These are phyloP conservation scores for Leavenworthia alabamica DNA, from an alignment of 345 rosid species.

Conservation along the genomic window DNA sequence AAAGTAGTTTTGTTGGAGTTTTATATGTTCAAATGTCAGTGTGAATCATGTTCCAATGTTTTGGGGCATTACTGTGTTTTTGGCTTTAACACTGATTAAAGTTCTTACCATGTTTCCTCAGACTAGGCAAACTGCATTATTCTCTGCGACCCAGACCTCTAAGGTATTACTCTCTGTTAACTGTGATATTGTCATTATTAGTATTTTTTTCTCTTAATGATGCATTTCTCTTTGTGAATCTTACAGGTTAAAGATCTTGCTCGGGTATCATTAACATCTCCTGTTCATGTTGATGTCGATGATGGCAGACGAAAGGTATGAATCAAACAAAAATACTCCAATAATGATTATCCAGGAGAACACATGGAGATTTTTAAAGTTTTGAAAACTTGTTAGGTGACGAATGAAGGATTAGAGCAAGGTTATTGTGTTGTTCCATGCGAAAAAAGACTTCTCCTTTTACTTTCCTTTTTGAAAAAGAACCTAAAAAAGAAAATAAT, in stretches of 20 bases:
- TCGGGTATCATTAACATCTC: constrained; percentile 77
- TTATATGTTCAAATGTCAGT: background rate
- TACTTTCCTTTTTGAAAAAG: constrained; percentile 88
- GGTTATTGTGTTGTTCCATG: constrained; percentile 88
- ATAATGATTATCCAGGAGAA: background rate
- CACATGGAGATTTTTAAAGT: background rate
- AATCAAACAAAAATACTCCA: background rate
- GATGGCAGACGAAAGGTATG: constrained; percentile 88
- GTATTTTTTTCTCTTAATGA: constrained; percentile 1
- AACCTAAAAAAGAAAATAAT: constrained; percentile 82
- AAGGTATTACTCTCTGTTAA: constrained; percentile 47
- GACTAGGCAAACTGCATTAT: constrained; percentile 92
- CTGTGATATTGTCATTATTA: background rate
- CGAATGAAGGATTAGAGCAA: constrained; percentile 93
- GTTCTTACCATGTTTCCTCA: constrained; percentile 39
- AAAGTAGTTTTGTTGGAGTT: background rate
- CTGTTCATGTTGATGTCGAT: constrained; percentile 84
- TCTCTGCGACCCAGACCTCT: constrained; percentile 94
- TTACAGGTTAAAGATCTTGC: constrained; percentile 94
- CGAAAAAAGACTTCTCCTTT: constrained; percentile 74
- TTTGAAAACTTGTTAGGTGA: constrained; percentile 52
- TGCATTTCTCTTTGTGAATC: background rate
- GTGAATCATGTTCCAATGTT: background rate
- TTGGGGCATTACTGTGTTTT: background rate
- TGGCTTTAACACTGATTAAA: constrained; percentile 26